phyloP scores from a whole-genome alignment of 495 filamentous ascomycete species.

The Neurospora sp. region DNA sequence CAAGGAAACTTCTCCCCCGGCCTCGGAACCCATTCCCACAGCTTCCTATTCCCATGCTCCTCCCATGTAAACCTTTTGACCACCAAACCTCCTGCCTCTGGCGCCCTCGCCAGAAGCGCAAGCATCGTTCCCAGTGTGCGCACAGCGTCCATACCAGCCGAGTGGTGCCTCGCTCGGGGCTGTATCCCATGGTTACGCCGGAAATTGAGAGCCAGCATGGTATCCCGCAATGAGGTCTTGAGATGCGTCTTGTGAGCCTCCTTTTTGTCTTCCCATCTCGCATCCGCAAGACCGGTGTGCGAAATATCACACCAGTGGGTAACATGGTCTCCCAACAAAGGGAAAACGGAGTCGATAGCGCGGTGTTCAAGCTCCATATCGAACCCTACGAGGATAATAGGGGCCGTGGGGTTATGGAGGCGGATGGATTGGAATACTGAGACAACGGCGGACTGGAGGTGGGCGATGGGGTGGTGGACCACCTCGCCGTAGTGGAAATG shows the following conservation, averaged over 20 bases:
- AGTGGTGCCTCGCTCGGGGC: background rate
- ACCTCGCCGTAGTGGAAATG: background rate
- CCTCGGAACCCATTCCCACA: background rate
- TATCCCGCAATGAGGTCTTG: background rate
- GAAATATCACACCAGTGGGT: background rate
- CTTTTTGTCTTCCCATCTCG: background rate
- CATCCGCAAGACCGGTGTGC: background rate
- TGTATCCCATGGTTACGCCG: background rate
- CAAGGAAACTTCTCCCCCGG: background rate
- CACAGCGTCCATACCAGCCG: background rate
- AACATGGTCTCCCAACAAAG: background rate
- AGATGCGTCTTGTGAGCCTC: background rate
- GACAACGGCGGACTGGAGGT: background rate
- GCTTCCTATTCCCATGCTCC: background rate
- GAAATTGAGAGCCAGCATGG: background rate
- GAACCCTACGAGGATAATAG: background rate
- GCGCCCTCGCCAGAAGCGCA: background rate
- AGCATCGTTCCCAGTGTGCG: background rate
- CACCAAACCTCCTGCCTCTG: background rate
- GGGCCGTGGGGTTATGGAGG: background rate
- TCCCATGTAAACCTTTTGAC: background rate
- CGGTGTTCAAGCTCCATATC: background rate
- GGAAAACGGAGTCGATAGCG: background rate
- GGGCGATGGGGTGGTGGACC: background rate
- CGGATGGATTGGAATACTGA: background rate